phyloP scores from a whole-genome alignment of 2,329 filamentous ascomycete genomes.

The Hypoxylon sp. region DNA sequence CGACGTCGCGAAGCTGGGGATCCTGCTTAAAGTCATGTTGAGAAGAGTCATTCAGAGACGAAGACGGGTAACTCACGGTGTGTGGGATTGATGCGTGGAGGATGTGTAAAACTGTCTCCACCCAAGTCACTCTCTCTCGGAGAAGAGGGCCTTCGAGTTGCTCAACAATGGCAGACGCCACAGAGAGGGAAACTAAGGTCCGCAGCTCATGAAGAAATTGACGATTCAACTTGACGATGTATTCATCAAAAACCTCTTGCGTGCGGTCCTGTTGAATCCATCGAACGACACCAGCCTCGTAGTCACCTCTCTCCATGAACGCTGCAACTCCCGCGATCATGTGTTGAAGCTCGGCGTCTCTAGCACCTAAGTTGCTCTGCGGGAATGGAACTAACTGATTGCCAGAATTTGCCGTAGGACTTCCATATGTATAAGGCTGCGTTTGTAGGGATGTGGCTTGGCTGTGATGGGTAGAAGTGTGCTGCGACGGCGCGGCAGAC shows the following conservation, averaged over 20 bases:
- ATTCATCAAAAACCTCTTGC: slow-evolving; percentile 71
- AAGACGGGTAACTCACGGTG: slow-evolving; percentile 60
- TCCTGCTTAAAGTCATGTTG: slow-evolving; percentile 57
- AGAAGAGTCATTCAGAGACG: slow-evolving; percentile 29
- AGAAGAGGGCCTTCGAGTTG: slow-evolving; percentile 66
- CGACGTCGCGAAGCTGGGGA: slow-evolving; percentile 65
- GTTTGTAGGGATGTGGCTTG: slow-evolving; percentile 27
- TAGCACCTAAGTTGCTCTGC: slow-evolving; percentile 57
- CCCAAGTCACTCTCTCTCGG: slow-evolving; percentile 68
- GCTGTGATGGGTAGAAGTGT: slow-evolving; percentile 26
- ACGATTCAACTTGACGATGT: slow-evolving; percentile 63
- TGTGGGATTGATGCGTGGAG: slow-evolving; percentile 62
- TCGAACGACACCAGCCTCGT: slow-evolving; percentile 72
- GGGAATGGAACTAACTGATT: slow-evolving; percentile 55
- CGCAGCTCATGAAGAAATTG: slow-evolving; percentile 67
- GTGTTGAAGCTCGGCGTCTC: slow-evolving; percentile 67
- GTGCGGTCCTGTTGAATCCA: slow-evolving; percentile 75
- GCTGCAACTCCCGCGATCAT: slow-evolving; percentile 70
- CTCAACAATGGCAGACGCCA: slow-evolving; percentile 72
- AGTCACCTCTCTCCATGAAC: slow-evolving; percentile 70
- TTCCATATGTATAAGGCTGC: slow-evolving; percentile 43
- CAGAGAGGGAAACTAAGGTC: slow-evolving; percentile 71
- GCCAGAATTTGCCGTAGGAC: slow-evolving; percentile 49
- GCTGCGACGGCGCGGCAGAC: slow-evolving; percentile 41
- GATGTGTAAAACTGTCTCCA: slow-evolving; percentile 69